Conservation (phyloP, 306 rosid species). For the Luffa aegyptiaca region DNA sequence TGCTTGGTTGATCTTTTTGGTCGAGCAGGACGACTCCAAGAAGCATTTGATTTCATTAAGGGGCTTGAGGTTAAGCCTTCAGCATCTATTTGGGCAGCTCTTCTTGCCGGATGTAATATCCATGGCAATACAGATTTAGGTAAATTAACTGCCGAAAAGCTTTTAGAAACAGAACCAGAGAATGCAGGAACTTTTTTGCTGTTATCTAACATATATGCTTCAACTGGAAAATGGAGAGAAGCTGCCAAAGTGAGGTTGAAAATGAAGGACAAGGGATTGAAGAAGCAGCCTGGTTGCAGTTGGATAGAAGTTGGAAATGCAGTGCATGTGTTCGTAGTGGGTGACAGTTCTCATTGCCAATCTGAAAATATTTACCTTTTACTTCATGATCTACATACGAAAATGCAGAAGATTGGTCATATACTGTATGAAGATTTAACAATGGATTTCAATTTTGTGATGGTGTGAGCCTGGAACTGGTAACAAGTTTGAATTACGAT, state of each 20-base stretch:
- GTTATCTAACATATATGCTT: conserved; percentile 35
- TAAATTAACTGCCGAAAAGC: conserved; percentile 27
- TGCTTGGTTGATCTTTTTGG: conserved; percentile 45
- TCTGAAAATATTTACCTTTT: conserved; percentile 19
- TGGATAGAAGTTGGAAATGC: conserved; percentile 39
- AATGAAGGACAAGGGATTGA: conserved; percentile 40
- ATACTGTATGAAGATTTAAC: conserved; percentile 1
- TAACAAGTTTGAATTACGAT: not conserved
- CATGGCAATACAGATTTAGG: conserved; percentile 24
- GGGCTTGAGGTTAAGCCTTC: conserved; percentile 23
- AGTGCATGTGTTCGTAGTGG: conserved; percentile 33
- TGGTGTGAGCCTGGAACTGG: not conserved
- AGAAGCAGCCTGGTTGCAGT: conserved; percentile 48
- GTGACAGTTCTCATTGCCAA: conserved; percentile 23
- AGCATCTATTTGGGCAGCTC: conserved; percentile 35
- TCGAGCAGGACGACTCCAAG: conserved; percentile 36
- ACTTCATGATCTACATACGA: conserved; percentile 26
- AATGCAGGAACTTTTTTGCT: conserved; percentile 28
- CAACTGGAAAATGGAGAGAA: conserved; percentile 37
- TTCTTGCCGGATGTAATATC: conserved; percentile 38
- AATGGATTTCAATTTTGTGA: not conserved
- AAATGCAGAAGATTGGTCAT: conserved; percentile 28
- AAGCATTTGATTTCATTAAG: conserved; percentile 30
- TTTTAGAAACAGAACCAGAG: conserved; percentile 24
- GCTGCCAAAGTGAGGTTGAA: conserved; percentile 38